Evolutionary conservation across 257 asterid species (phyloP), one percentile per base, ranked within the genome.

Genomic region (Nicotiana sylvestris): DNA sequence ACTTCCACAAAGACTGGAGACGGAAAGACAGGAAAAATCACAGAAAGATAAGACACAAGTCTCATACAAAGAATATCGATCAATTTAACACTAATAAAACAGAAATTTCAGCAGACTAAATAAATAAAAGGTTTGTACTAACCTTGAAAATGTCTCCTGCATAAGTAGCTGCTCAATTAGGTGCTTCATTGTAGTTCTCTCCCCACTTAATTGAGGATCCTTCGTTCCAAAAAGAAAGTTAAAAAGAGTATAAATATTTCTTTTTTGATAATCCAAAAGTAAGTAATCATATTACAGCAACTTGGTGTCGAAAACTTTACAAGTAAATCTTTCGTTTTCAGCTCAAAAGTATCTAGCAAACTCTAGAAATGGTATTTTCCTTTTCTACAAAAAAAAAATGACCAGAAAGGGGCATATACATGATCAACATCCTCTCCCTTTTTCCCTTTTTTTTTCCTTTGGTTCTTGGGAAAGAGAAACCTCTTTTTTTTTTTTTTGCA

Each of bases 91-190:
- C 13, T 43, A 72, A 15, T 11, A 25, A 72, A 72, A 35, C 17
- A 49, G 32, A 46, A 72, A 21, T 46, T 12, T 72, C 78, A 72
- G 60, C 37, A 72, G 3, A 67, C n/a, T 18, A 51, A 21, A 74
- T 74, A 27, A 6, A 51, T 15, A 61, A 29, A 79, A 70, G n/a
- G 49, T 81, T 66, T 49, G 53, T 35, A 55, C 61, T 83, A 91
- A 96, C 99, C 99, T 91, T 56, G 99, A 90, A 85, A 92, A 94
- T 10, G 89, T 89, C 84, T 92, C 98, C 85, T 84, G 90, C 93
- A 81, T 67, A 77, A 96, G 89, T 84, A 96, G 95, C 68, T 88
- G 90, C 85, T 91, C 97, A 49, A 96, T 90, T 66, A 88, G 80
- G 84, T 66, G 86, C 85, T 94, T 94, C 62, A 90, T 89, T 82